phyloP scores from a whole-genome alignment of 2,329 filamentous ascomycete genomes.

The Thielaviopsis musarum region DNA sequence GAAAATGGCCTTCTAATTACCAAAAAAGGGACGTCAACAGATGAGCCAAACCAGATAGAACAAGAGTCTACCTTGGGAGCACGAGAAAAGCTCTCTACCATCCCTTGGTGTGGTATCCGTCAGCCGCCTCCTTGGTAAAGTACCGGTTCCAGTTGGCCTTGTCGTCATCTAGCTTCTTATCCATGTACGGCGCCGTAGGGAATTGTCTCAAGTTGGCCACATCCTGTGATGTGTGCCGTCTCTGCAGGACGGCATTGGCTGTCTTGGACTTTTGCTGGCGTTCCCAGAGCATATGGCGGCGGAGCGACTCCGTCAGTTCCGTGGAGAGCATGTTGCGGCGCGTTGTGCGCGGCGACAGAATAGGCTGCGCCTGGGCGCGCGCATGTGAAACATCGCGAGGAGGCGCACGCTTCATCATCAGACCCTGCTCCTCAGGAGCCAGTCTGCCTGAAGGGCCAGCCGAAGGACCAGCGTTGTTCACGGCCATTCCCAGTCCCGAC shows the following conservation, averaged over 20 bases:
- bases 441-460: constrained; percentile 31
- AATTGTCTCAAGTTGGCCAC: constrained; percentile 76
- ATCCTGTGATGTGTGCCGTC: constrained; percentile 79
- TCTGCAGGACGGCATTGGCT: constrained; percentile 74
- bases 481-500: constrained; percentile 5
- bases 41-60: constrained; percentile 7
- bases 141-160: constrained; percentile 72
- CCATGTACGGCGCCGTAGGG: constrained; percentile 47
- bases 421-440: constrained; percentile 43
- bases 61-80: not conserved
- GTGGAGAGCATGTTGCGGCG: constrained; percentile 90
- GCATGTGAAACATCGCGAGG: constrained; percentile 40
- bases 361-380: constrained; percentile 56
- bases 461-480: constrained; percentile 19
- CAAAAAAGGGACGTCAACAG: constrained; percentile 2
- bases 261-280: constrained; percentile 86
- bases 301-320: constrained; percentile 82
- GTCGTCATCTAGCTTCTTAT: constrained; percentile 43
- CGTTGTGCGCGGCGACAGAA: constrained; percentile 85
- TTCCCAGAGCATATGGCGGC: constrained; percentile 86
- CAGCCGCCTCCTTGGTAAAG: constrained; percentile 58
- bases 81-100: constrained; percentile 18
- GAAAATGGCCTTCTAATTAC: not conserved
- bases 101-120: constrained; percentile 28
- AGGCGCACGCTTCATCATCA: constrained; percentile 45